Base-by-base conservation (phyloP, 2,329 filamentous ascomycete genomes). In the Didymella sp. region DNA sequence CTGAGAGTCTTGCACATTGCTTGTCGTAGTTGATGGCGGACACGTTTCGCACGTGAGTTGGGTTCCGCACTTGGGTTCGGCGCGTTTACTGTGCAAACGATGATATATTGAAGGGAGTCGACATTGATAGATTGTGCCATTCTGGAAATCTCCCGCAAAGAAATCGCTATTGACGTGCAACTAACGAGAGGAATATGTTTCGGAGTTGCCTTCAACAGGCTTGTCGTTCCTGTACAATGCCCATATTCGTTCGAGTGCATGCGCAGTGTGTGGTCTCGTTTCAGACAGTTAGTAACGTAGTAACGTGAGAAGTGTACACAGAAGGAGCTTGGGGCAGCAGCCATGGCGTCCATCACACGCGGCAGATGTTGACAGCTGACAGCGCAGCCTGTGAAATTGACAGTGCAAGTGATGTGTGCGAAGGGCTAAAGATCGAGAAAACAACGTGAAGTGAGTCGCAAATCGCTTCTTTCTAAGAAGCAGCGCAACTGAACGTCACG, bases 61-160 rank as follows among this genome's bases (percentile, higher is more conserved):
- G n/a, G 48, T 56, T 56, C 51, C 42, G 47, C 38, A 25, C 7
- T 17, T 19, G 33, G 13, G 35, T 15, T 30, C 22, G 28, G 47
- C 28, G 24, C 15, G 21, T 33, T 40, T 4, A 41, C 37, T 27
- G 27, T 25, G 35, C 25, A 35, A 46, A 19, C 6, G 13, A 13
- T 31, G 24, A 21, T 37, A 30, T 43, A 51, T 51, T 41, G 47
- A 41, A 57, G 47, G 54, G 37, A 21, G 6, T 12, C 25, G 25
- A 40, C 31, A 25, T 33, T 40, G 30, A 44, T 35, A 45, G 40
- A 33, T 15, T 21, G 40, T 9, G 13, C 35, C 42, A 48, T 47
- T 47, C 35, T 37, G 9, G 42, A 21, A 19, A 7, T 22, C 13
- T n/a, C 38, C 9, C 12, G 27, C 31, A 13, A 44, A 11, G 15